Base-by-base conservation (phyloP, 1,284 basidiomycete species). In the Rhodotorula glutinis region DNA sequence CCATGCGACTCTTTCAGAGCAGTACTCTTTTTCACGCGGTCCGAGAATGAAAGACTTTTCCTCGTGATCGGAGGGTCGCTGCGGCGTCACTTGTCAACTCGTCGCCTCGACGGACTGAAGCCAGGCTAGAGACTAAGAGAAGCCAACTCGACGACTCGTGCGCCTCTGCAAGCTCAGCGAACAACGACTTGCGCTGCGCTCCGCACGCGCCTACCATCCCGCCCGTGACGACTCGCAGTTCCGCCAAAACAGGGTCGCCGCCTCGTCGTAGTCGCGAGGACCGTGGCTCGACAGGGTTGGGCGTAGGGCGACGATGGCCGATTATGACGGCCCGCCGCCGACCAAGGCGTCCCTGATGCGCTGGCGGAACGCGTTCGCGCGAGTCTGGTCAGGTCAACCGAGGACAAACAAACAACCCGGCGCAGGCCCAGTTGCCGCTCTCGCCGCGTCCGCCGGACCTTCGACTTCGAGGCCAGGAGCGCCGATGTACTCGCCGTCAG, bases 351-450 rank as follows among this genome's bases (percentile, higher is more conserved):
- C 63, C 13, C 60, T 75, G 13, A 25, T 69, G 29, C 61, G 65
- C 38, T 75, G 75, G 75, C 75, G 73, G 72, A 72, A 65, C 41
- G 69, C 65, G 29, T 75, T 75, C 60, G 71, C 70, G 8, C 57
- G 54, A n/a, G 33, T 53, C n/a, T 30, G 49, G 49, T 27, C 46
- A 11, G 25, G 49, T 9, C 49, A 51, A 25, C 25, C 25, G 16
- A 23, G 49, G 16, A 16, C 49, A 27, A 51, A 51, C 49, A 51
- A 51, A 51, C 49, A 51, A 51, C 49, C 49, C 13, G 49, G 49
- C 52, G 38, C 33, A 52, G 52, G 23, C 30, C 30, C 65, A 17
- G 2, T 43, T 7, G 29, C 29, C 8, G 25, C 46, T 9, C 43
- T 30, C n/a, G 44, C 41, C 41, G 38, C 38, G 23, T 40, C 38